Percentiles rank a stretch among this genome's conserved stretches.
These are phyloP conservation scores for Porogramme epimiltina DNA, from an alignment of 1,284 basidiomycete species.

Conservation along the genomic window DNA sequence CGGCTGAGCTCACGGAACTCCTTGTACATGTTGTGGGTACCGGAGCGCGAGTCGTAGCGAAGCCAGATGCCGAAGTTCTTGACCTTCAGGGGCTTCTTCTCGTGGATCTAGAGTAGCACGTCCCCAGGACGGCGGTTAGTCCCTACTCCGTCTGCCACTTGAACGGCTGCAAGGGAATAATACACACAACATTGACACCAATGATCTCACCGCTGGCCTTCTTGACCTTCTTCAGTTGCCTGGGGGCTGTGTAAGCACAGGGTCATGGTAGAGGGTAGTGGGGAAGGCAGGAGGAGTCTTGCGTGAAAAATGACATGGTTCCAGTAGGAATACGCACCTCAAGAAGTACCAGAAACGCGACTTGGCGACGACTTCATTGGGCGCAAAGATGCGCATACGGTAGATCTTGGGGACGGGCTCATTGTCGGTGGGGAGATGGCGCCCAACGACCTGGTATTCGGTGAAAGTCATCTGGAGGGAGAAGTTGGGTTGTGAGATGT, in stretches of 20 bases:
- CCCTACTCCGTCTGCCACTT: slow-evolving; percentile 83
- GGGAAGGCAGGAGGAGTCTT: neutral
- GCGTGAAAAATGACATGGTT: neutral
- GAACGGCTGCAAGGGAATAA: slow-evolving; percentile 77
- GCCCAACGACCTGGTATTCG: slow-evolving; percentile 98
- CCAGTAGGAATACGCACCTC: slow-evolving; percentile 46
- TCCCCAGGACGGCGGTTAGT: slow-evolving; percentile 45
- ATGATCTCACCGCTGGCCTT: slow-evolving; percentile 99
- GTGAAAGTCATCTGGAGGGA: slow-evolving; percentile 46
- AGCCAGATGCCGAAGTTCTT: slow-evolving; percentile 99
- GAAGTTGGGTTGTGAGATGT: slow-evolving; percentile 8
- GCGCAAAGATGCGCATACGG: slow-evolving; percentile 99
- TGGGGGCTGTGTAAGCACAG: slow-evolving; percentile 32
- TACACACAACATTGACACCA: slow-evolving; percentile 94
- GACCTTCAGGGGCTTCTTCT: slow-evolving; percentile 97
- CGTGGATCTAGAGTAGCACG: slow-evolving; percentile 74
- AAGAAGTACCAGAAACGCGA: slow-evolving; percentile 99
- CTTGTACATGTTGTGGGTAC: slow-evolving; percentile 98
- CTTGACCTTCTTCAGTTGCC: slow-evolving; percentile 99
- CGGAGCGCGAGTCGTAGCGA: slow-evolving; percentile 97
- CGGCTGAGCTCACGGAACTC: slow-evolving; percentile 98
- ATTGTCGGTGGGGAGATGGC: slow-evolving; percentile 93
- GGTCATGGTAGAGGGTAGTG: neutral
- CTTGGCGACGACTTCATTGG: slow-evolving; percentile 98
- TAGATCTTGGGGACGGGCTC: slow-evolving; percentile 96